Evolutionary conservation across 2,329 filamentous ascomycete genomes (phyloP), one percentile per base, ranked within the genome.

Genomic region (Apiospora pterosperma): DNA sequence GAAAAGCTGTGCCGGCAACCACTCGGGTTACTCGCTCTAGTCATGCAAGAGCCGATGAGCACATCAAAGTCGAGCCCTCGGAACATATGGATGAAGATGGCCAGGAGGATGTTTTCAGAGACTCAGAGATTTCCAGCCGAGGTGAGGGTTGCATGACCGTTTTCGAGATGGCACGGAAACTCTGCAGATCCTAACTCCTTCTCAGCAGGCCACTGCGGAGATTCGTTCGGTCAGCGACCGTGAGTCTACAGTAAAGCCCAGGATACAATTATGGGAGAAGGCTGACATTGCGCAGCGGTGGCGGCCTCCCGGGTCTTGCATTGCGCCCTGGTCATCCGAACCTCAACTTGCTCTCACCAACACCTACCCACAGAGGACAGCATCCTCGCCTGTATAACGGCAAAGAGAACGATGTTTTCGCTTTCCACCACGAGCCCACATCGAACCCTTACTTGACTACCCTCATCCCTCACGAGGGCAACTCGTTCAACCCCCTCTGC

Each of bases 261-360:
- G 59, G 64, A 68, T 70, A n/a, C 28, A 71, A 68, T 71, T 70
- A 72, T 55, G 19, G 61, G 59, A 16, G 16, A 25, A 25, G 25
- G n/a, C 34, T 60, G 23, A 60, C 34, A 23, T 25, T 25, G 16
- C 31, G 39, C 59, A 72, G 72, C 28, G 74, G 72, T 66, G 72
- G 77, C 23, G 73, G 70, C 21, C 69, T 80, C 38, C 77, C 78
- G 23, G 71, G 74, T 5, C 72, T 81, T 21, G 76, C 76, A 44
- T 69, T 79, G 25, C 69, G 73, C 65, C 71, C 73, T 38, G 74
- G 78, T 11, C 78, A 80, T 61, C 75, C 79, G 19, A 80, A 77
- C 64, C 67, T 79, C 36, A 70, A 70, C 31, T 73, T 75, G 59
- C 66, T 68, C 11, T 74, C 75, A 23, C 68, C 76, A 3, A 72